phyloP scores from a whole-genome alignment of 2,329 filamentous ascomycete species.

The Teratosphaeria pseudoeucalypti region DNA sequence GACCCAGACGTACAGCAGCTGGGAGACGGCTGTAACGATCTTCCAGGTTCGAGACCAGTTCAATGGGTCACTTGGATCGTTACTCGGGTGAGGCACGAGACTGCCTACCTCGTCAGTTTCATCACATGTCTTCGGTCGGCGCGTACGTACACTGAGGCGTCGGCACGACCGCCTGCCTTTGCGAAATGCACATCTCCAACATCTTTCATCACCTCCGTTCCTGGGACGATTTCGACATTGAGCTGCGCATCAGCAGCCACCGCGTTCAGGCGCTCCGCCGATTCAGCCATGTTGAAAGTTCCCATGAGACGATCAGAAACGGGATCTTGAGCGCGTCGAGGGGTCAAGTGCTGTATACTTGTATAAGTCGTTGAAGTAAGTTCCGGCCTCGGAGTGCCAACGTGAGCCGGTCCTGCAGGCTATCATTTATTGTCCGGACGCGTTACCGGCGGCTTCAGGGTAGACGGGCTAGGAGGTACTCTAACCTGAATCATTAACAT shows the following conservation, averaged over 20 bases:
- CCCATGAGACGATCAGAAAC: not conserved
- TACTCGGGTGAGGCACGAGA: conserved; percentile 19
- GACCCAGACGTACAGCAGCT: conserved; percentile 34
- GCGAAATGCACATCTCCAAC: conserved; percentile 17
- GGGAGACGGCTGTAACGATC: conserved; percentile 27
- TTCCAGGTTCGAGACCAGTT: conserved; percentile 22
- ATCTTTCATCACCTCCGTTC: conserved; percentile 23
- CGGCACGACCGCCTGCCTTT: conserved; percentile 15
- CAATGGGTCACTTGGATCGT: conserved; percentile 16
- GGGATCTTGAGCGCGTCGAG: not conserved
- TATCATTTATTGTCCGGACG: no score
- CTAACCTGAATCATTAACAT: no score
- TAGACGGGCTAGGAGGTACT: no score
- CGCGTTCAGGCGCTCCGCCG: conserved; percentile 5
- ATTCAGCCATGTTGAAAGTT: conserved; percentile 2
- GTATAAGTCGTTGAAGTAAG: not conserved
- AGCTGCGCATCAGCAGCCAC: conserved; percentile 11
- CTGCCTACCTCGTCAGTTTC: conserved; percentile 6
- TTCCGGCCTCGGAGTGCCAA: no score
- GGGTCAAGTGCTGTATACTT: not conserved
- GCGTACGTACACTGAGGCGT: conserved; percentile 16
- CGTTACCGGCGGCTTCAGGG: no score
- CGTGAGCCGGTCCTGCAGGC: no score
- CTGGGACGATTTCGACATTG: conserved; percentile 20
- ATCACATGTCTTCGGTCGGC: not conserved